Evolutionary conservation across 768 basidiomycete species (phyloP), one percentile per base, ranked within the genome.

Genomic region (Leccinum broughii): DNA sequence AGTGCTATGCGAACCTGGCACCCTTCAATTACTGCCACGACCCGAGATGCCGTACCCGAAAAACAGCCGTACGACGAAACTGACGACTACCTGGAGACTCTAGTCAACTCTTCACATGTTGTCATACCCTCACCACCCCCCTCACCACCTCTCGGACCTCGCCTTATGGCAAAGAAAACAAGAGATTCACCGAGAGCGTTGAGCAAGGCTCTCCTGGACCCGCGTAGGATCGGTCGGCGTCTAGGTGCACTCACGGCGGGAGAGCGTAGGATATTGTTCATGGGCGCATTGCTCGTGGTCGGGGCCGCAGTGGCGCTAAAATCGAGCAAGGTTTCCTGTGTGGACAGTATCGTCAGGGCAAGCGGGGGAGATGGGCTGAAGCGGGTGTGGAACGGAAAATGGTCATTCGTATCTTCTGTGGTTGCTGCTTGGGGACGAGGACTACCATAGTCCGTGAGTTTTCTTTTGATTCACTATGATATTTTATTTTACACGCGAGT

Each of bases 1-100:
- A 92, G 89, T 66, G 88, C 83, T 39, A 77, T 91, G 54, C 83
- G 81, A 70, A 92, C 92, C 9, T 93, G 90, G 90, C 65, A 59
- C 54, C 63, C 68, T 49, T 58, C 59, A 37, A 76, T 72, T 20
- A 66, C 62, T 15, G 17, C 61, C 24, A 55, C 53, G 7, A 13
- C 20, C 6, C 49, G 20, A 35, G 56, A 66, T 34, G 57, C 58
- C n/a, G 24, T 55, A 61, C 65, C 66, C 39, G 60, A 75, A 68
- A 66, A 72, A 65, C 58, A 58, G 56, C 52, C 51, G 6, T 65
- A 63, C 54, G n/a, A 61, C 48, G 58, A 68, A 34, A 68, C 71
- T 1, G 71, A 72, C 24, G 71, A 69, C 50, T 63, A 74, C 41
- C 57, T 71, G 30, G 66, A 72, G 53, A 64, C 64, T 5, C 59